These are phyloP conservation scores for Escallonia rubra DNA, from an alignment of 129 eudicot genomes.

Conservation along the genomic window DNA sequence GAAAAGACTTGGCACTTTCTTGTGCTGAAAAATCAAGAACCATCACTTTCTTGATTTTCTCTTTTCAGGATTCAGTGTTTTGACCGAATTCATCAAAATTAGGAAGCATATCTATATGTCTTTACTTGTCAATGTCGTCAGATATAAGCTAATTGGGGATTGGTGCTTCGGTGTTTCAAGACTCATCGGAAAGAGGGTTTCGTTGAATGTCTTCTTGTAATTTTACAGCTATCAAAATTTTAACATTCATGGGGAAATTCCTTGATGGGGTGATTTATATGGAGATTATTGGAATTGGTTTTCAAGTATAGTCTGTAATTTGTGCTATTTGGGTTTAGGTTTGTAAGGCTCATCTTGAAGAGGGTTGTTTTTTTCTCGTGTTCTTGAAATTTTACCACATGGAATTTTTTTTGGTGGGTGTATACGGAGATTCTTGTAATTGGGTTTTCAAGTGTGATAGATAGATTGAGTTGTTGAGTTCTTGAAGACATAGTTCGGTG, in stretches of 20 bases:
- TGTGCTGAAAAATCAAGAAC: neutral
- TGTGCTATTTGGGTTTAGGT: constrained; percentile 35
- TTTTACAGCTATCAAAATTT: no score
- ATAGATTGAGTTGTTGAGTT: constrained; percentile 10
- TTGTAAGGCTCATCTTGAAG: neutral
- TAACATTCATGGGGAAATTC: constrained; percentile 19
- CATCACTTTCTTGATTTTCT: no score
- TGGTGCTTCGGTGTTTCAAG: neutral
- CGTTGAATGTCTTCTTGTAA: no score
- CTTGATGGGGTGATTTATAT: constrained; percentile 10
- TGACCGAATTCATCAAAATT: neutral
- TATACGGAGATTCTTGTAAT: constrained; percentile 7
- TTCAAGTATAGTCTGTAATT: neutral
- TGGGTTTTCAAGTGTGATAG: neutral
- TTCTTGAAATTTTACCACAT: no score
- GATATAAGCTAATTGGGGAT: constrained; percentile 43
- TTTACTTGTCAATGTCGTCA: constrained; percentile 47
- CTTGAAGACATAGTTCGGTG: constrained; percentile 10
- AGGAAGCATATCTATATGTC: neutral
- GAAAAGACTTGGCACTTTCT: neutral
- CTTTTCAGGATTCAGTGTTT: no score
- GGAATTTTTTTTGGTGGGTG: neutral
- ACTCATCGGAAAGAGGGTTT: no score
- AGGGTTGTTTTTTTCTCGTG: no score
- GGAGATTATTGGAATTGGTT: constrained; percentile 4